Evolutionary conservation across 495 filamentous ascomycete species (phyloP), one percentile per base, ranked within the genome.

Genomic region (Podospora fimiseda): DNA sequence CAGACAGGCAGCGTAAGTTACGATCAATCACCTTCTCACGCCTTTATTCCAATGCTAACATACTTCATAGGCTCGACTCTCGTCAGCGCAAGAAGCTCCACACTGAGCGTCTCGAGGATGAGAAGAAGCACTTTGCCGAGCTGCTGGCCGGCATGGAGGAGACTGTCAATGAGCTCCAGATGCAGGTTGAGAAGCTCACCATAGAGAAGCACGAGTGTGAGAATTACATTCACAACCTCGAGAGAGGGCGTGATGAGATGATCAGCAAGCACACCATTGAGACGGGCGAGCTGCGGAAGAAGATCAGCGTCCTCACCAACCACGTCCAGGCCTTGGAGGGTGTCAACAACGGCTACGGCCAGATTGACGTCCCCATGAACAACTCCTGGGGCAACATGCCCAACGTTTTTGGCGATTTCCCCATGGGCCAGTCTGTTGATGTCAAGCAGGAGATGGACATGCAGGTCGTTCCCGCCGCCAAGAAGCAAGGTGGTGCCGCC

Each of bases 1-100:
- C 70, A 80, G 93, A 59, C 91, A 97, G 71, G 93, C 93, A 65
- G 93, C 93, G 87, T 96, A 80, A 77, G 89, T 85, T 23, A 20
- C 43, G 21, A 6, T 19, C 6, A 44, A 5, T n/a, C 41, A 42
- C 44, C 61, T 50, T 54, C 62, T 63, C 52, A 41, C 38, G 54
- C 30, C 42, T 51, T 50, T 43, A 22, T 7, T 30, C n/a, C 21
- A 16, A 46, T 33, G 55, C 70, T 70, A 62, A 76, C 78, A 77
- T 42, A 71, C 6, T 46, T 9, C 57, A 36, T 63, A 96, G 89
- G 43, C 82, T 99, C 57, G 90, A 96, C 72, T 97, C 94, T 23
- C 86, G 93, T 57, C 93, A 96, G 69, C 86, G 94, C 57, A 99
- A 97, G 80, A 99, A 99, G 80, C 86, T 91, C 68, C 92, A 99